These are phyloP conservation scores for Candida succiphila DNA, from an alignment of 805 yeast genomes.

Conservation along the genomic window DNA sequence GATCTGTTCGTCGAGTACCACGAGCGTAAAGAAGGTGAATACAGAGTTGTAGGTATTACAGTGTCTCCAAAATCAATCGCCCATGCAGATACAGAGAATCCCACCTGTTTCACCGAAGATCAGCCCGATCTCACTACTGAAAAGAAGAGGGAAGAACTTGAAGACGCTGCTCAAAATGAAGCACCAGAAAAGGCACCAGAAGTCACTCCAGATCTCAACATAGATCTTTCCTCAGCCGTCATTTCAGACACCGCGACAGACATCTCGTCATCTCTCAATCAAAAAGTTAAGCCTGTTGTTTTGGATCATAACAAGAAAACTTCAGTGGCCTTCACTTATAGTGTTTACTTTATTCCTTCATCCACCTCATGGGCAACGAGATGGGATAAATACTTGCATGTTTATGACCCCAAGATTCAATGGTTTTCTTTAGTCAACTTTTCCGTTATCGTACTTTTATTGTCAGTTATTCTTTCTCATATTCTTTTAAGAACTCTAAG, in stretches of 20 bases:
- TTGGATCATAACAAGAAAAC: constrained; percentile 42
- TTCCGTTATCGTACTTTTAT: constrained; percentile 65
- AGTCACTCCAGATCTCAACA: constrained; percentile 37
- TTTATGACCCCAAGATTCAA: constrained; percentile 86
- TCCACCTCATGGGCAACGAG: constrained; percentile 92
- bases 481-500: constrained; percentile 70
- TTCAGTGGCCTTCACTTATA: constrained; percentile 71
- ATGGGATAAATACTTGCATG: constrained; percentile 95
- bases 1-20: constrained; percentile 78
- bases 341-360: constrained; percentile 63
- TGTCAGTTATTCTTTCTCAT: constrained; percentile 72
- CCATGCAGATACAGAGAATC: constrained; percentile 7
- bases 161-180: constrained; percentile 2
- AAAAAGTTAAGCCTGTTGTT: constrained; percentile 34
- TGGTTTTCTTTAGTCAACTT: constrained; percentile 92
- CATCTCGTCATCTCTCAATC: constrained; percentile 17
- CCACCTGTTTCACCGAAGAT: no score
- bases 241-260: no score
- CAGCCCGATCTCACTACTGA: no score
- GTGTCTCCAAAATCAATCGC: constrained; percentile 56
- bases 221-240: constrained; percentile 52
- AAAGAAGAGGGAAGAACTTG: no score
- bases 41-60: constrained; percentile 84
- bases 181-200: constrained; percentile 17
- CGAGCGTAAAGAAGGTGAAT: constrained; percentile 51